phyloP scores from a whole-genome alignment of 768 basidiomycete species.

The Rhizopogon sp. region DNA sequence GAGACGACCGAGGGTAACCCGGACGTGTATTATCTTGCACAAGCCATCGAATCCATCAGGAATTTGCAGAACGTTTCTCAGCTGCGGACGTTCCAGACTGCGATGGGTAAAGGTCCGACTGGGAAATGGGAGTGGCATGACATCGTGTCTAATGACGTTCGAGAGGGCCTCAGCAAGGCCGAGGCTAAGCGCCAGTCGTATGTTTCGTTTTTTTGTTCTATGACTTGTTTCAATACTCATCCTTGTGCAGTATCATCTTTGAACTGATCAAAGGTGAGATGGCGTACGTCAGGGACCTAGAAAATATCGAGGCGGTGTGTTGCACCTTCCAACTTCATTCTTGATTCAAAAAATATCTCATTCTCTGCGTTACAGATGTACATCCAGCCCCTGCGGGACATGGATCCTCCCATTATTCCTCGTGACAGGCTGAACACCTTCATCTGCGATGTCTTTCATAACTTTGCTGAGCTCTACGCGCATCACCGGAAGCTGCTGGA shows the following conservation, averaged over 20 bases:
- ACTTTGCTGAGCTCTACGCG: constrained; percentile 67
- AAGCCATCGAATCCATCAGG: constrained; percentile 82
- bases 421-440: constrained; percentile 69
- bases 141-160: constrained; percentile 65
- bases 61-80: constrained; percentile 78
- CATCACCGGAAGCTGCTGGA: constrained; percentile 78
- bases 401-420: constrained; percentile 65
- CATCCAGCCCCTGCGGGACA: constrained; percentile 63
- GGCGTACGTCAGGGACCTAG: constrained; percentile 89
- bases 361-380: constrained; percentile 56
- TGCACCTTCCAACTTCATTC: neutral
- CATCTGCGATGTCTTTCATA: constrained; percentile 86
- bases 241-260: constrained; percentile 70
- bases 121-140: constrained; percentile 91
- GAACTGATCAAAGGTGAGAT: constrained; percentile 95
- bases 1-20: constrained; percentile 80
- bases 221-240: neutral
- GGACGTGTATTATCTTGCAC: constrained; percentile 76
- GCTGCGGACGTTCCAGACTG: constrained; percentile 84
- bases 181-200: constrained; percentile 85
- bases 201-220: constrained; percentile 22
- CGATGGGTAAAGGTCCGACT: constrained; percentile 77
- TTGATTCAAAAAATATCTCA: neutral
- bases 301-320: constrained; percentile 74
- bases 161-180: constrained; percentile 58